Evolutionary conservation across 768 basidiomycete genomes (phyloP).

Genomic region (Cubamyces lactineus): DNA sequence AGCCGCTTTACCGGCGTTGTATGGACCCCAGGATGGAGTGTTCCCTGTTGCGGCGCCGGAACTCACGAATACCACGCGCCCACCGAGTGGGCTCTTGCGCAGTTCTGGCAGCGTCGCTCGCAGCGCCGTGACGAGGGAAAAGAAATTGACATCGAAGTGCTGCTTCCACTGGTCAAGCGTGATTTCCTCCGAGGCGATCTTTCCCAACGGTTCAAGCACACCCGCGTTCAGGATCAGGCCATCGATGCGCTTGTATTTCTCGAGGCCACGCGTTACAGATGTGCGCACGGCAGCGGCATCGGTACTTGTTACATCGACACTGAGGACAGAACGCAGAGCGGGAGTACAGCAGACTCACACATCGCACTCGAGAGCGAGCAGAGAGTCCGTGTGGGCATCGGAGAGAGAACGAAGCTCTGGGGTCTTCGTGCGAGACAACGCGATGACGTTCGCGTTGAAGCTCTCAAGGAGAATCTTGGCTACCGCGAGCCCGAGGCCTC

Average conservation of each 20-base stretch:
- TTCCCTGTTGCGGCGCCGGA: slow-evolving; percentile 81
- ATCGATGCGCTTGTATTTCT: slow-evolving; percentile 68
- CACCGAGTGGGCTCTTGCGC: slow-evolving; percentile 58
- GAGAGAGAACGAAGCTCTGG: slow-evolving; percentile 62
- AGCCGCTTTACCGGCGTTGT: slow-evolving; percentile 85
- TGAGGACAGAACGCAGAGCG: slow-evolving; percentile 4
- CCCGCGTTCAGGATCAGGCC: slow-evolving; percentile 87
- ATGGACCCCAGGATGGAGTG: slow-evolving; percentile 75
- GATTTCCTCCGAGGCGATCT: slow-evolving; percentile 52
- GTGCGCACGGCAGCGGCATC: slow-evolving; percentile 55
- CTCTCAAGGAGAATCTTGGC: slow-evolving; percentile 64
- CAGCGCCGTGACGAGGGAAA: slow-evolving; percentile 75
- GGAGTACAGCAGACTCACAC: slow-evolving; percentile 55
- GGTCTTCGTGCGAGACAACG: slow-evolving; percentile 71
- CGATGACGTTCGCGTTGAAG: slow-evolving; percentile 70
- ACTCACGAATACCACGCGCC: slow-evolving; percentile 79
- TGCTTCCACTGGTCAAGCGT: slow-evolving; percentile 63
- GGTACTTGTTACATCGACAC: slow-evolving; percentile 45
- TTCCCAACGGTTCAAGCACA: slow-evolving; percentile 68
- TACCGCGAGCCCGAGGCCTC: slow-evolving; percentile 81
- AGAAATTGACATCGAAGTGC: slow-evolving; percentile 87
- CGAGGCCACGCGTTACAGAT: slow-evolving; percentile 57
- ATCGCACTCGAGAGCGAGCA: slow-evolving; percentile 70
- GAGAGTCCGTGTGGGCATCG: slow-evolving; percentile 39
- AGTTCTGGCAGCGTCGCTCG: slow-evolving; percentile 70